Evolutionary conservation across 2,329 filamentous ascomycete species (phyloP).

Genomic region (Monilinia laxa): DNA sequence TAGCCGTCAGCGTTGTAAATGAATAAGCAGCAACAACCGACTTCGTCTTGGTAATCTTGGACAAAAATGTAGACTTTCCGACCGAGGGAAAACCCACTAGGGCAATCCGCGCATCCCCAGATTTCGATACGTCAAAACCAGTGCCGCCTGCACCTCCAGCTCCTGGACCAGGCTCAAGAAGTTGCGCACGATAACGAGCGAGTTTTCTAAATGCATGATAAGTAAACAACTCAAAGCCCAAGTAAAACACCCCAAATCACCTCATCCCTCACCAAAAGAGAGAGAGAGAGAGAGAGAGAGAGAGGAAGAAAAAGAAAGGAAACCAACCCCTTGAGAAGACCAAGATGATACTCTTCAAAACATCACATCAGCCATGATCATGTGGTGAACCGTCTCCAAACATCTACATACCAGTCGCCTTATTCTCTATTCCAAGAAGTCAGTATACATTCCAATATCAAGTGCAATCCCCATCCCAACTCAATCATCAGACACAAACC

Average conservation of each 20-base stretch:
- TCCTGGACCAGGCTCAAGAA: constrained; percentile 84
- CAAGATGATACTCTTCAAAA: constrained; percentile 86
- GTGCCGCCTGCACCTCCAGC: constrained; percentile 74
- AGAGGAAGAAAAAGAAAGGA: neutral
- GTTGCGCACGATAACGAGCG: constrained; percentile 87
- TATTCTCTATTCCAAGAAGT: constrained; percentile 69
- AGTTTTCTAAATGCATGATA: constrained; percentile 68
- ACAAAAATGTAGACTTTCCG: constrained; percentile 98
- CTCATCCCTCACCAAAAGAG: too few relatives aligned
- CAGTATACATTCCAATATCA: neutral
- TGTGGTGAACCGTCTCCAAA: constrained; percentile 26
- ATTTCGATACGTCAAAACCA: constrained; percentile 94
- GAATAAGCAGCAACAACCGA: constrained; percentile 95
- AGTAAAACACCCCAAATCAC: neutral
- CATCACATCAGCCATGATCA: constrained; percentile 39
- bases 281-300: too few relatives aligned
- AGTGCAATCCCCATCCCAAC: neutral
- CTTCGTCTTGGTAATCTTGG: constrained; percentile 96
- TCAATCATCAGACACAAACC: constrained; percentile 19
- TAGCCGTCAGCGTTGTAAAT: constrained; percentile 96
- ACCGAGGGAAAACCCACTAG: constrained; percentile 98
- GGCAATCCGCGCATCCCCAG: constrained; percentile 92
- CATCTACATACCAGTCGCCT: constrained; percentile 80
- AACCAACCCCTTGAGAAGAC: constrained; percentile 88
- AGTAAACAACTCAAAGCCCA: neutral